Evolutionary conservation across 2,329 filamentous ascomycete species (phyloP), one percentile per base, ranked within the genome.

Genomic region (Domatiomyces catenatus): DNA sequence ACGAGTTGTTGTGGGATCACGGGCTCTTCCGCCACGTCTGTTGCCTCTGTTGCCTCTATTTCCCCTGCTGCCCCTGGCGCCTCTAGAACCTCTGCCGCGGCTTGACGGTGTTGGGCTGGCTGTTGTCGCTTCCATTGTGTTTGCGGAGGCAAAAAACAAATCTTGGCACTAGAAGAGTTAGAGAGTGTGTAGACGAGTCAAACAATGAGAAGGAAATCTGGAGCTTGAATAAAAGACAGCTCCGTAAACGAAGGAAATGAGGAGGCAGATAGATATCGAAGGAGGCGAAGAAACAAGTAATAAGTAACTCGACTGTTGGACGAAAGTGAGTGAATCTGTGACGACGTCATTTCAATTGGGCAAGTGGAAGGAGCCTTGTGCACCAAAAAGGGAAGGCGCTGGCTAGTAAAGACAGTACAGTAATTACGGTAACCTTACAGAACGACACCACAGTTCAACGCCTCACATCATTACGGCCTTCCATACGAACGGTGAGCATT

Each of bases 11-110:
- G 46, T 43, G 42, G 47, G 46, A 32, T 47, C 36, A 18, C 44
- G 50, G n/a, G 46, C 48, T 50, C 47, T 48, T 39, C 53, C 52
- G 54, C 55, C 54, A 12, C 48, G 45, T 53, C 56, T 51, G 24
- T 53, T 51, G n/a, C 53, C 52, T 55, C 55, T 54, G 18, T 46
- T 52, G 44, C 47, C 32, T 15, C 32, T 12, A 15, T 51, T 28
- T 51, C 32, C 8, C 22, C 36, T n/a, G 49, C 36, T n/a, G 49
- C 32, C 17, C 18, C 12, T 15, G 28, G 19, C 44, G 47, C 51
- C 17, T 45, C 50, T 12, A 45, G 24, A 10, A 47, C 24, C 44
- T 46, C 42, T 22, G 46, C 46, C 20, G 52, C 48, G 53, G 56
- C 56, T 26, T 26, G 48, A 20, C 39, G 47, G 49, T 10, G 47